A percentile compares a stretch with the other conserved stretches of the same genome.
phyloP scores from a whole-genome alignment of 768 basidiomycete species.

The Hygrocybe coccinea region DNA sequence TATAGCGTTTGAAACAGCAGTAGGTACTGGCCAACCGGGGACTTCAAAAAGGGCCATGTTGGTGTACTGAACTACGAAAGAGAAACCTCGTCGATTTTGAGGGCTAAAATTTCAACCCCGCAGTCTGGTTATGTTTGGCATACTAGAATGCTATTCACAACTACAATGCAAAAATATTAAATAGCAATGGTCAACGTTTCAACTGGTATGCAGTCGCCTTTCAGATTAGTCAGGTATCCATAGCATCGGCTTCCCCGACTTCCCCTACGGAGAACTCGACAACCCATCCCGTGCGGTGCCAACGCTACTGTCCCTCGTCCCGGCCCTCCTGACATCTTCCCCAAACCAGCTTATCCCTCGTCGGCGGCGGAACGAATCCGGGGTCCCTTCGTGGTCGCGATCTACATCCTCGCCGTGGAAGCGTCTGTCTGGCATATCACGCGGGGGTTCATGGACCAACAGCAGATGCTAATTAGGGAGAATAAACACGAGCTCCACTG shows the following conservation, averaged over 20 bases:
- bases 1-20: slow-evolving; percentile 34
- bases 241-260: too few relatives aligned
- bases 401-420: slow-evolving; percentile 29
- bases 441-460: slow-evolving; percentile 60
- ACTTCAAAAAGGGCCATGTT: slow-evolving; percentile 56
- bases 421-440: slow-evolving; percentile 34
- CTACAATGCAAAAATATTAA: too few relatives aligned
- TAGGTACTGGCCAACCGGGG: slow-evolving; percentile 61
- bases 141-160: too few relatives aligned
- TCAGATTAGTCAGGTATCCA: background rate
- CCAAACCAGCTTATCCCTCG: slow-evolving; percentile 43
- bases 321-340: slow-evolving; percentile 25
- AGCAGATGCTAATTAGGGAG: slow-evolving; percentile 47
- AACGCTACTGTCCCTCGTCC: slow-evolving; percentile 10
- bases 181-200: too few relatives aligned
- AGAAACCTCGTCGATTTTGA: too few relatives aligned
- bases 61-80: background rate
- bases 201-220: too few relatives aligned
- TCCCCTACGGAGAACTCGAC: background rate
- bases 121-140: too few relatives aligned
- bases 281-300: background rate
- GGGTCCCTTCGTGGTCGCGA: slow-evolving; percentile 26
- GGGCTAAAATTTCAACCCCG: too few relatives aligned
- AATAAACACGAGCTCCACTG: background rate
- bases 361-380: slow-evolving; percentile 31